phyloP scores from a whole-genome alignment of 108 stramenopile genomes.

The Nitzschia sp. region DNA sequence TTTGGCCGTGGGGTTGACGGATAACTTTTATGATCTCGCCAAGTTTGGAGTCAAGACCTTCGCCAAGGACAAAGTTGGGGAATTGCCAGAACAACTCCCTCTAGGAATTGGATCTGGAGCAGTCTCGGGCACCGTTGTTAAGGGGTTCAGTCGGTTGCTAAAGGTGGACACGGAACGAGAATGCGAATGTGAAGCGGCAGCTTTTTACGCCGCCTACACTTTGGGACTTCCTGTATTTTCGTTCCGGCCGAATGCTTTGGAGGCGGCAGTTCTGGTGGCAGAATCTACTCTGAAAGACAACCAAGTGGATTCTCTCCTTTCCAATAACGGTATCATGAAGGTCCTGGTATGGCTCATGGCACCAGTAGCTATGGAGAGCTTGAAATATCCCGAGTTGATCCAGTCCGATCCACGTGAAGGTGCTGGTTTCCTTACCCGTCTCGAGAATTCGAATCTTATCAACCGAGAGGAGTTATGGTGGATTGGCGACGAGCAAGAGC shows the following conservation, averaged over 20 bases:
- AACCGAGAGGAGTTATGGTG: slow-evolving; percentile 30
- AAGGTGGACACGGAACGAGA: slow-evolving; percentile 92
- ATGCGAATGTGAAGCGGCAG: slow-evolving; percentile 91
- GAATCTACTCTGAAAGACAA: slow-evolving; percentile 30
- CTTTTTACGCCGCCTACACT: slow-evolving; percentile 84
- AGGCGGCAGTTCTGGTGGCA: slow-evolving; percentile 62
- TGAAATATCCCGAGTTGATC: slow-evolving; percentile 81
- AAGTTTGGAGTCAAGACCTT: slow-evolving; percentile 56
- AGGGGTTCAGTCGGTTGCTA: slow-evolving; percentile 84
- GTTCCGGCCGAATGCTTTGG: slow-evolving; percentile 91
- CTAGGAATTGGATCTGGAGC: slow-evolving; percentile 78
- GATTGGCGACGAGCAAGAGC: slow-evolving; percentile 42
- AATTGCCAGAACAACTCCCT: slow-evolving; percentile 76
- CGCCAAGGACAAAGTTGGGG: slow-evolving; percentile 33
- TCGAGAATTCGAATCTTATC: slow-evolving; percentile 46
- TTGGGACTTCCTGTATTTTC: slow-evolving; percentile 95
- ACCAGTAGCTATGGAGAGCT: slow-evolving; percentile 88
- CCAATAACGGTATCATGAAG: slow-evolving; percentile 79
- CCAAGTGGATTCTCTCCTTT: slow-evolving; percentile 62
- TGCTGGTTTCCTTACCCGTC: slow-evolving; percentile 70
- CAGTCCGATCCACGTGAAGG: slow-evolving; percentile 91
- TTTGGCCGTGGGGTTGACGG: slow-evolving; percentile 60
- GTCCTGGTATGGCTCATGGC: slow-evolving; percentile 92
- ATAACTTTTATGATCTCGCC: slow-evolving; percentile 86
- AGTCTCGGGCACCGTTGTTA: slow-evolving; percentile 69